Evolutionary conservation across 495 filamentous ascomycete species (phyloP).

Genomic region (Penicillium turbatum): DNA sequence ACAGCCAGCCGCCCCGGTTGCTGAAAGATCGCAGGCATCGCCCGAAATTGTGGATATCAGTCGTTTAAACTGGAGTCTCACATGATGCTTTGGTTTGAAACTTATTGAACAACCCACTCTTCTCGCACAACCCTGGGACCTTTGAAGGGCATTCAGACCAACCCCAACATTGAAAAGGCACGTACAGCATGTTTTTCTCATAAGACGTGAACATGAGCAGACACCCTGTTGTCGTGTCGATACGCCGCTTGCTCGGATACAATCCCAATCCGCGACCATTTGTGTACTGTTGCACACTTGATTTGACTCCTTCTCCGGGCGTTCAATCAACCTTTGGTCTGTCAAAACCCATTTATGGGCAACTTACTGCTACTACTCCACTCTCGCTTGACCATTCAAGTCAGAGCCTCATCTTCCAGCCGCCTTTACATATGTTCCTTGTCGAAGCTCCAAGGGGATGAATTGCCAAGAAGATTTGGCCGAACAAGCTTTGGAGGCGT

Average conservation of each 20-base stretch:
- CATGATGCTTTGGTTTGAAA: conserved; percentile 15
- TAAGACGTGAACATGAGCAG: neutral
- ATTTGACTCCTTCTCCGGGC: neutral
- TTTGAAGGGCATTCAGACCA: neutral
- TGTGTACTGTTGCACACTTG: neutral
- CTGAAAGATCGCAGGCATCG: conserved; percentile 8
- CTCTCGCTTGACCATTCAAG: neutral
- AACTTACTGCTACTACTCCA: neutral
- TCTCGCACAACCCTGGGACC: neutral
- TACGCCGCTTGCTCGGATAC: neutral
- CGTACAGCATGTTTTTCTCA: neutral
- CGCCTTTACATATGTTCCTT: neutral
- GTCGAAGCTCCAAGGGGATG: too few species aligned
- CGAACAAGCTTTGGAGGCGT: neutral
- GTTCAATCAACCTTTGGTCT: neutral
- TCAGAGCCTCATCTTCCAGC: neutral
- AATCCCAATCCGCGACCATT: too few species aligned
- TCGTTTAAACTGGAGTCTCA: conserved; percentile 30
- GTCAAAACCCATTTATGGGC: neutral
- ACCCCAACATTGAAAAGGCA: neutral
- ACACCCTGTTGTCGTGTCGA: neutral
- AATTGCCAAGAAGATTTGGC: neutral
- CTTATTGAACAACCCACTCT: neutral
- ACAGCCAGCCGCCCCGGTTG: conserved; percentile 8
- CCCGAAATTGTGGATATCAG: conserved; percentile 24